Base-by-base conservation (phyloP, 1,139 yeast species). In the Pichia sp. region DNA sequence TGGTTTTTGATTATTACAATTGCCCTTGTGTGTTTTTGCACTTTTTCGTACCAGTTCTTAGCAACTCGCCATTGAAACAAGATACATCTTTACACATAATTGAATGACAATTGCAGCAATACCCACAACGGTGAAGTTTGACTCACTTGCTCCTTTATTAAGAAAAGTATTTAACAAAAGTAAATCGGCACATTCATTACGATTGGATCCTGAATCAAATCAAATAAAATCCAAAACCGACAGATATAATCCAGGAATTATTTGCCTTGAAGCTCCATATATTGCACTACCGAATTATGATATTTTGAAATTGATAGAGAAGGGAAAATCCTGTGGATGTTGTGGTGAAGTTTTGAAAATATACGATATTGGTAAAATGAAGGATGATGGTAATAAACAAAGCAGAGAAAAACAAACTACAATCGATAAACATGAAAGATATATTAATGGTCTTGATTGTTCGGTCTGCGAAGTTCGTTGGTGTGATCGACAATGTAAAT, bases 211-310 rank as follows among this genome's bases (percentile, higher is more conserved):
- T 20, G 21, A n/a, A 9, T 27, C 37, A 14, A 34, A 42, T 25
- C 35, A 44, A 26, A 34, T 46, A 24, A 41, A 37, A 23, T 24
- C 43, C 1, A 41, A 37, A 16, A 11, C 8, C 3, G 46, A 50
- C 21, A 42, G 38, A 8, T n/a, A 21, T 8, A 32, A 38, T 16
- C 25, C 43, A 8, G 80, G 56, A 10, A 46, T 54, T 5, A 26
- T 55, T 1, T 57, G 45, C 31, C 13, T 52, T 4, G 62, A 59
- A 40, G 51, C 62, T 6, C 89, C 94, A 1, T 64, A 83, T 39
- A 76, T 85, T 40, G 70, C 76, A 30, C 65, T 85, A 0, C 89
- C 95, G 0, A 84, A 86, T 1, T 68, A 85, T 52, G 91, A 84
- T 15, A 74, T 81, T 48, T 61, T 78, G 26, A 71, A 76, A 36